Base-by-base conservation (phyloP, 192 early-diverging fungal genomes). In the Backusella macrospora region DNA sequence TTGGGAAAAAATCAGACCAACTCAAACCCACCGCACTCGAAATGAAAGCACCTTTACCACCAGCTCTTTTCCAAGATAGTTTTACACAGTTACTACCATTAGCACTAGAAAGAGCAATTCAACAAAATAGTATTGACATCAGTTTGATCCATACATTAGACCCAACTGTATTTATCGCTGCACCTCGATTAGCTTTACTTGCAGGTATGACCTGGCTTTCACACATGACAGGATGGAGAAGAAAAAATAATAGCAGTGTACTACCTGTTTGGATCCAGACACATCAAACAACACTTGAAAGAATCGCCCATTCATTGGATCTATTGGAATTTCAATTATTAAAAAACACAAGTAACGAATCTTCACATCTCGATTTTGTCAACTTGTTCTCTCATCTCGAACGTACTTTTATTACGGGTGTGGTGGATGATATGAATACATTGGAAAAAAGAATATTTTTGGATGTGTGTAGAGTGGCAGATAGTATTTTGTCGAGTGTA, bases 181-280 rank as follows among this genome's bases (percentile, higher is more conserved):
- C 49, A 5, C 68, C 68, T n/a, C 18, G 68, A 39, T n/a, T 70
- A 16, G 68, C 68, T 9, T 8, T 70, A 29, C 16, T 70, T 16
- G 68, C 68, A 40, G 68, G 68, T 6, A 46, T 70, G 46, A 70
- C 68, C 8, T 70, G 68, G 68, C 18, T 70, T 9, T 26, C 68
- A 14, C 68, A 70, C 39, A 37, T 47, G 16, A 52, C 68, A 38
- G 68, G 68, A 15, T 70, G 68, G 68, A 34, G 68, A 70, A 52
- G 21, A 14, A n/a, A 26, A 68, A 21, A 67, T 1, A 23, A 18
- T 2, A 26, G 10, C 21, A 59, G 7, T 40, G 4, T 3, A 10
- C 23, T 67, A 44, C 65, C 65, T 16, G 37, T 52, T 37, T 70
- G 68, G 46, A 49, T 70, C 16, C 18, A 34, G 3, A 2, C 47